Conservation (phyloP, 345 rosid genomes). For the Luvunga scandens region DNA sequence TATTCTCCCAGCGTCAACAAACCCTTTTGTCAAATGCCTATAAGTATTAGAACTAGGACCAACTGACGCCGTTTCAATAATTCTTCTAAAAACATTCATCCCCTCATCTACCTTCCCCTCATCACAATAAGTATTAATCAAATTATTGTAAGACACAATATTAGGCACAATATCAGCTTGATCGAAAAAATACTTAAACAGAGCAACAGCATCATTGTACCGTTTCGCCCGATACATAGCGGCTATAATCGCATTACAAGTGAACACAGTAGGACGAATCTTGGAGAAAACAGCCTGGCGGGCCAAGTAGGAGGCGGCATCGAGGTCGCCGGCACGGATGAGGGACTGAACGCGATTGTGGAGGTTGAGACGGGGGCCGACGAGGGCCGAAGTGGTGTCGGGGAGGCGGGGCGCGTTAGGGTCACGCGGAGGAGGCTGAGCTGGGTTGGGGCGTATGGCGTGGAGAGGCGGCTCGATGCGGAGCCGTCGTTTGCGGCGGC, state of each 20-base stretch:
- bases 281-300: slow-evolving; percentile 69
- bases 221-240: slow-evolving; percentile 91
- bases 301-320: slow-evolving; percentile 81
- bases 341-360: slow-evolving; percentile 95
- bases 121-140: slow-evolving; percentile 87
- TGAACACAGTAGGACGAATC: slow-evolving; percentile 91
- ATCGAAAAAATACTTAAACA: slow-evolving; percentile 73
- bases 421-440: slow-evolving; percentile 58
- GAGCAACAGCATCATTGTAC: slow-evolving; percentile 68
- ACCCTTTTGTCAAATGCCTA: slow-evolving; percentile 91
- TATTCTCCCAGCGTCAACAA: slow-evolving; percentile 71
- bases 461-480: slow-evolving; percentile 92
- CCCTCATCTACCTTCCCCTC: slow-evolving; percentile 76
- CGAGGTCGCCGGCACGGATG: slow-evolving; percentile 90
- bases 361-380: slow-evolving; percentile 80
- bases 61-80: slow-evolving; percentile 73
- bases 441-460: slow-evolving; percentile 65
- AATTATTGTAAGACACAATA: slow-evolving; percentile 85
- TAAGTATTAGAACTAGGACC: slow-evolving; percentile 80
- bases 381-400: slow-evolving; percentile 78
- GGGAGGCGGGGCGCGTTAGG: slow-evolving; percentile 96
- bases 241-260: slow-evolving; percentile 92
- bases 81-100: slow-evolving; percentile 59
- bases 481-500: slow-evolving; percentile 86
- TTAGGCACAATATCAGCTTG: slow-evolving; percentile 84